Evolutionary conservation across 2,329 filamentous ascomycete species (phyloP).

Genomic region (Huntiella savannae): DNA sequence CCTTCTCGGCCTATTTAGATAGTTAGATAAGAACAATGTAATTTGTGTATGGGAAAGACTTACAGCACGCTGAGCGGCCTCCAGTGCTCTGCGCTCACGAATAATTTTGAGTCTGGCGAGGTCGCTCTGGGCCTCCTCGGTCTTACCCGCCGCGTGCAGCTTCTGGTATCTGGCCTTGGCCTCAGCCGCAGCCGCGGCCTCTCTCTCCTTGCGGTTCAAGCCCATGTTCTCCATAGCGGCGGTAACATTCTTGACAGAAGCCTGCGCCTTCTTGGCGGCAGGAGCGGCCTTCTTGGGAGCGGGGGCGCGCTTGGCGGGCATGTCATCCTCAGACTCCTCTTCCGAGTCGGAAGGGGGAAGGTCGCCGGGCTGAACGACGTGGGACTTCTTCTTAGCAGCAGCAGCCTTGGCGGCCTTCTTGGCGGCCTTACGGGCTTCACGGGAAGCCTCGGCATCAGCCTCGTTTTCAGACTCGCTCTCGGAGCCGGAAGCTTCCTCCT

Average conservation of each 20-base stretch:
- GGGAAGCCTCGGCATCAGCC: constrained; percentile 35
- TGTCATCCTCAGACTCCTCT: constrained; percentile 33
- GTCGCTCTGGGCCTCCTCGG: constrained; percentile 83
- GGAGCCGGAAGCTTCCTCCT: constrained; percentile 29
- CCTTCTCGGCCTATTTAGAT: constrained; percentile 32
- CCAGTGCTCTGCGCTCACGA: constrained; percentile 67
- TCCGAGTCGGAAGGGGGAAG: constrained; percentile 53
- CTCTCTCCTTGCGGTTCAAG: constrained; percentile 34
- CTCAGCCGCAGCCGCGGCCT: constrained; percentile 71
- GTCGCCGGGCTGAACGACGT: constrained; percentile 63
- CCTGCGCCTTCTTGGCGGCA: constrained; percentile 31
- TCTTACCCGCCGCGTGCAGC: constrained; percentile 86
- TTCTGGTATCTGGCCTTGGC: constrained; percentile 84
- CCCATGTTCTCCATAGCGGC: constrained; percentile 35
- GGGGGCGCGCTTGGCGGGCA: constrained; percentile 48
- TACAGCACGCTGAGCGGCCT: constrained; percentile 66
- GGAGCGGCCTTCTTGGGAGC: constrained; percentile 47
- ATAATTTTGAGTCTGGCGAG: constrained; percentile 66
- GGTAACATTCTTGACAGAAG: constrained; percentile 29
- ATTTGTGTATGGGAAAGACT: constrained; percentile 17
- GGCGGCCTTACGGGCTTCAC: constrained; percentile 71
- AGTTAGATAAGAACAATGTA: constrained; percentile 8
- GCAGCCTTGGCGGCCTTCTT: constrained; percentile 86
- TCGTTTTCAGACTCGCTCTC: constrained; percentile 33
- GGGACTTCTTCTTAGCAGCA: constrained; percentile 54